phyloP scores from a whole-genome alignment of 345 rosid genomes.

The Euphorbia tirucalli region DNA sequence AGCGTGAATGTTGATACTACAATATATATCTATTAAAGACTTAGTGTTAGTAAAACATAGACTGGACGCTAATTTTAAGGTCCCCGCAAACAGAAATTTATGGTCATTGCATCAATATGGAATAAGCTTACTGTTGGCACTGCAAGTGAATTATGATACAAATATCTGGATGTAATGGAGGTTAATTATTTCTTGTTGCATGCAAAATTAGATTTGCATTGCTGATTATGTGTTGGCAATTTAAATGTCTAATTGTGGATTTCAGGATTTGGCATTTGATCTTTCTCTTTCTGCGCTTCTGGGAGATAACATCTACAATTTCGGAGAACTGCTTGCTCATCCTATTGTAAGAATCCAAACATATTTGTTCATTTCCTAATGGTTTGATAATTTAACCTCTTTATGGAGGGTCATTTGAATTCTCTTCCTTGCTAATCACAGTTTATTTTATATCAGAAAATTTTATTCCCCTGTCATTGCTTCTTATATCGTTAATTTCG shows the following conservation, averaged over 20 bases:
- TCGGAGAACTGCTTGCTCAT: constrained; percentile 97
- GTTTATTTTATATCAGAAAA: not conserved
- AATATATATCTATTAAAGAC: not conserved
- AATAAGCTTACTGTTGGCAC: not conserved
- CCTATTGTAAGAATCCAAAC: constrained; percentile 80
- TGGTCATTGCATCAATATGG: not conserved
- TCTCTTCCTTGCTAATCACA: not conserved
- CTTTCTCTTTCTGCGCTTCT: constrained; percentile 94
- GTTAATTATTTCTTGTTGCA: not conserved
- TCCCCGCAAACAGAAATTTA: not conserved
- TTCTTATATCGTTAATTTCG: not conserved
- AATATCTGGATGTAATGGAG: not conserved
- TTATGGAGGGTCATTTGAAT: not conserved
- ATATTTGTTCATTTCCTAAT: not conserved
- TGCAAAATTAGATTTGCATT: not conserved
- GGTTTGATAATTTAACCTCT: not conserved
- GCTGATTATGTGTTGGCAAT: not conserved
- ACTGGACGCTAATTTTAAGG: not conserved
- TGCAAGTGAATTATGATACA: not conserved
- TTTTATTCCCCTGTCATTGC: not conserved
- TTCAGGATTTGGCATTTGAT: constrained; percentile 97
- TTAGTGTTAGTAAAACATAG: not conserved
- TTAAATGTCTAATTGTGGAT: not conserved
- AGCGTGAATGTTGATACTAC: not conserved
- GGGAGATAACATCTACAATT: constrained; percentile 99